Evolutionary conservation across 192 early-diverging fungal species (phyloP).

Genomic region (Mortierella antarctica): DNA sequence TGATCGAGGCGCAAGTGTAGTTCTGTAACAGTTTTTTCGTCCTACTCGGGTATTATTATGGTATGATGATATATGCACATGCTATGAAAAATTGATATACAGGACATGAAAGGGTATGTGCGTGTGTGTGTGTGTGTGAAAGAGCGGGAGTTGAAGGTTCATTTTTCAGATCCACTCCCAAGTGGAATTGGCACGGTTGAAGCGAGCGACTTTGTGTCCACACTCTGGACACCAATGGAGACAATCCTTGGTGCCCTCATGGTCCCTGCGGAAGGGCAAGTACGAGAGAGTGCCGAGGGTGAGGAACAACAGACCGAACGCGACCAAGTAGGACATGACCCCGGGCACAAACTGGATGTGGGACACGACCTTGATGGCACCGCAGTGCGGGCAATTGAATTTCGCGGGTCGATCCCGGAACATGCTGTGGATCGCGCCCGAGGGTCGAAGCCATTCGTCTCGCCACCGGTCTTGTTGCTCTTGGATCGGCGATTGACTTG

Average conservation of each 20-base stretch:
- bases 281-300: conserved; percentile 32
- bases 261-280: conserved; percentile 31
- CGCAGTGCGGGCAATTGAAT: conserved; percentile 48
- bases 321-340: conserved; percentile 42
- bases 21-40: not conserved
- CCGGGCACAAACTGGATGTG: conserved; percentile 34
- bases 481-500: conserved; percentile 1
- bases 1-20: too few species aligned
- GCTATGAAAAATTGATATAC: not conserved
- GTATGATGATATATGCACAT: not conserved
- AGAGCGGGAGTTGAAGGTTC: not conserved
- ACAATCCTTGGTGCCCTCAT: conserved; percentile 46
- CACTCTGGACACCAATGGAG: conserved; percentile 49
- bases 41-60: not conserved
- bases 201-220: conserved; percentile 20
- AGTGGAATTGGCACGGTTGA: conserved; percentile 28
- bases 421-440: conserved; percentile 40
- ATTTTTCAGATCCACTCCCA: conserved; percentile 41
- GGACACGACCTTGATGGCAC: conserved; percentile 43
- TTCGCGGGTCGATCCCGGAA: conserved; percentile 38
- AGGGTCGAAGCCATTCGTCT: conserved; percentile 46
- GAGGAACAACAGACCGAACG: conserved; percentile 43
- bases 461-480: conserved; percentile 43
- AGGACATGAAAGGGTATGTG: not conserved
- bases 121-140: not conserved